phyloP scores from a whole-genome alignment of 169 alveolate species.

The Cytauxzoon felis region DNA sequence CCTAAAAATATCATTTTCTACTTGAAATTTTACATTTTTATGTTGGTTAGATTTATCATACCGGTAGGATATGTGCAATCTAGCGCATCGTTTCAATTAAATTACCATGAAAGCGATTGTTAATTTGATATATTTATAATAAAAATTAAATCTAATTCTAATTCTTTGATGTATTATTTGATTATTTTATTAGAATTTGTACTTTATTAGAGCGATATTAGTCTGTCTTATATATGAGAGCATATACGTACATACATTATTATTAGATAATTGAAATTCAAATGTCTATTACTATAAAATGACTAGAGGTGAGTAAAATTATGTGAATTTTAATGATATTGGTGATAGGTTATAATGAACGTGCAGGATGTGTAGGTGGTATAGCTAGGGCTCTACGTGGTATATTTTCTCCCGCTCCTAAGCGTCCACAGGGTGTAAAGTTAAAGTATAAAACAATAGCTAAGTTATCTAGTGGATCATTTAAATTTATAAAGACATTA shows the following conservation, averaged over 20 bases:
- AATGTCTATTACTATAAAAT: neutral
- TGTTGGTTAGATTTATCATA: no score
- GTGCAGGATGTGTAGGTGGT: conserved; percentile 48
- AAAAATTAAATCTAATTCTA: no score
- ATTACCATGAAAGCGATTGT: no score
- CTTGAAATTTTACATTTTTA: conserved; percentile 15
- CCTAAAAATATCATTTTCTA: conserved; percentile 70
- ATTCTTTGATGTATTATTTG: no score
- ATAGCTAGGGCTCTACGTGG: conserved; percentile 14
- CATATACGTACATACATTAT: no score
- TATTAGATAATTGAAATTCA: no score
- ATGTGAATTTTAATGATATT: neutral
- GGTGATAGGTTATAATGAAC: conserved; percentile 13
- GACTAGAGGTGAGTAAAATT: neutral
- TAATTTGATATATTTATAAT: no score
- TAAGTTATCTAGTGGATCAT: neutral
- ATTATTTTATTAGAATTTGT: no score
- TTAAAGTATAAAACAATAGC: neutral
- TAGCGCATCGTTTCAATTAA: no score
- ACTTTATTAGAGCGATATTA: no score
- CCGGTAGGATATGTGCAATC: no score
- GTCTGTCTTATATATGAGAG: no score
- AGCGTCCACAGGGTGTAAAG: neutral
- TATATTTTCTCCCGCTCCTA: neutral
- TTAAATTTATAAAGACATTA: conserved; percentile 38